A percentile compares a stretch with the other conserved stretches of the same genome.
Conservation (phyloP, 148 eudicot genomes). For the Talinum fruticosum region DNA sequence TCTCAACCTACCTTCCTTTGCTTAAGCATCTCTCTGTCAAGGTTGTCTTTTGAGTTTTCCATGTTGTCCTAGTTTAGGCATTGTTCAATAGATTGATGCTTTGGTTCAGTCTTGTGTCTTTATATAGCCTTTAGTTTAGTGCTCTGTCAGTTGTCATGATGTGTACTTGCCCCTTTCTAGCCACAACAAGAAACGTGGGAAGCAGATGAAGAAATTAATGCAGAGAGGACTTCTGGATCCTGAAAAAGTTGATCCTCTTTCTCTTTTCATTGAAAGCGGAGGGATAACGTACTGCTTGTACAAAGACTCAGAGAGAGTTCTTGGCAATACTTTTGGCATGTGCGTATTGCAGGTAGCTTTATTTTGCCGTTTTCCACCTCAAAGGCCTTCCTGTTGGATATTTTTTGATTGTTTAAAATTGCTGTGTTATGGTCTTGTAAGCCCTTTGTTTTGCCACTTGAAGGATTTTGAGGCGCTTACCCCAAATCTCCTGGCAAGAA, state of each 20-base stretch:
- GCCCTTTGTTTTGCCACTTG: constrained; percentile 5
- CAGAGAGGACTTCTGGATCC: constrained; percentile 72
- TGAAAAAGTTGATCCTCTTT: constrained; percentile 74
- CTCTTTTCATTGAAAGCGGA: constrained; percentile 72
- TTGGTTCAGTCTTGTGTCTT: background rate
- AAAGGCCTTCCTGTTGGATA: background rate
- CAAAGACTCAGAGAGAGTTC: constrained; percentile 85
- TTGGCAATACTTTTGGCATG: constrained; percentile 97
- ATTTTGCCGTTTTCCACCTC: constrained; percentile 1
- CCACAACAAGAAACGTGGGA: constrained; percentile 77
- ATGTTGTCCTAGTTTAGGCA: background rate
- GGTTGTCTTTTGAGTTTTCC: background rate
- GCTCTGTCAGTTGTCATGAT: background rate
- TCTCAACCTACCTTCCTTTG: background rate
- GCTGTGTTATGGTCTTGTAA: constrained; percentile 13
- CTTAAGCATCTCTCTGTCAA: background rate
- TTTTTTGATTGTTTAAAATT: background rate
- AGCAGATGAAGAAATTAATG: constrained; percentile 67
- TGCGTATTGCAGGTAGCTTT: constrained; percentile 78
- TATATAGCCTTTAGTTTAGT: too few relatives aligned
- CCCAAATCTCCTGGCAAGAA: constrained; percentile 89
- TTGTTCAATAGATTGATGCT: background rate
- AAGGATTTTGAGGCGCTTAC: constrained; percentile 98
- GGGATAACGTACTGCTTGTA: constrained; percentile 81
- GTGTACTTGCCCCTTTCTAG: constrained; percentile 29